These are phyloP conservation scores for Epichloe gansuensis DNA, from an alignment of 2,329 filamentous ascomycete genomes.

Conservation along the genomic window DNA sequence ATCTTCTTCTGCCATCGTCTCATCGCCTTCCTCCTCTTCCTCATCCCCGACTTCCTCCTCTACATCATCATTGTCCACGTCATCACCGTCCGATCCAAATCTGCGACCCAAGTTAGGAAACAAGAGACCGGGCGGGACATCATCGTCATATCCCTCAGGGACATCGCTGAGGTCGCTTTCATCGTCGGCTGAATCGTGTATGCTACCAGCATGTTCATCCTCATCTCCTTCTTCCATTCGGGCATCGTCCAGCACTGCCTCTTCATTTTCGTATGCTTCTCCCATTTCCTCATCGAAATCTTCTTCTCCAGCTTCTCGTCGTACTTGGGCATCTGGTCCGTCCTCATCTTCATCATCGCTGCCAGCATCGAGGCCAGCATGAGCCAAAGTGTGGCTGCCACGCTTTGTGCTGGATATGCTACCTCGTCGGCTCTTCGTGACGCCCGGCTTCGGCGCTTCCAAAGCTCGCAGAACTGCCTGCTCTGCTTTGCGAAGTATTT, in stretches of 20 bases:
- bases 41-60: constrained; percentile 16
- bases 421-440: constrained; percentile 36
- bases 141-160: constrained; percentile 44
- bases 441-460: constrained; percentile 34
- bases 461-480: constrained; percentile 39
- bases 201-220: constrained; percentile 33
- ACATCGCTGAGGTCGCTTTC: constrained; percentile 60
- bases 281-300: constrained; percentile 31
- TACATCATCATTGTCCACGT: constrained; percentile 22
- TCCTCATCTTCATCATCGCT: constrained; percentile 30
- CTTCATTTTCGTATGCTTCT: constrained; percentile 21
- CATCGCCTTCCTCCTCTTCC: constrained; percentile 12
- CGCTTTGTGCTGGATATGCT: constrained; percentile 40
- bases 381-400: constrained; percentile 27
- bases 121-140: constrained; percentile 39
- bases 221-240: constrained; percentile 17
- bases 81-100: constrained; percentile 22
- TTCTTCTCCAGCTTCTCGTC: constrained; percentile 22
- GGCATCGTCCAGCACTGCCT: constrained; percentile 18
- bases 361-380: constrained; percentile 22
- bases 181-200: constrained; percentile 54
- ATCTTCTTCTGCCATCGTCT: constrained; percentile 12
- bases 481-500: constrained; percentile 50
- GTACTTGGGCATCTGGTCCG: constrained; percentile 27
- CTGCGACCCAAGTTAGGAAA: constrained; percentile 34